Evolutionary conservation across 2,329 filamentous ascomycete genomes (phyloP).

Genomic region (Parascedosporium putredinis): DNA sequence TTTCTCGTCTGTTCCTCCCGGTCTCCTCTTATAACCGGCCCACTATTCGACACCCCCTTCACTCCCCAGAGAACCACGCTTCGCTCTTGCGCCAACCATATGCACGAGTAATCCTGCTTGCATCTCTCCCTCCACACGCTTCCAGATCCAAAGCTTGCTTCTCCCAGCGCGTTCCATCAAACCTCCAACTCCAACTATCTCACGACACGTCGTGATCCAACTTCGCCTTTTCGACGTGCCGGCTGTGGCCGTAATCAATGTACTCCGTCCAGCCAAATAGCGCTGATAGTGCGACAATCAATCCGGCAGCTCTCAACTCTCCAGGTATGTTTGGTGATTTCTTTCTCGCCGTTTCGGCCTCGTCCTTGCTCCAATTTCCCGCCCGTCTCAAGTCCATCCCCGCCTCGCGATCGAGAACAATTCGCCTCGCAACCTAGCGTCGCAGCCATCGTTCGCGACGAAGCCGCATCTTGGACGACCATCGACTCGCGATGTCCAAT

Average conservation of each 20-base stretch:
- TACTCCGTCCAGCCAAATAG: conserved; percentile 44
- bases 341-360: conserved; percentile 10
- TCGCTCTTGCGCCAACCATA: conserved; percentile 35
- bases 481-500: too few species aligned
- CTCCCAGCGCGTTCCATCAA: conserved; percentile 16
- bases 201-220: conserved; percentile 51
- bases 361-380: background rate
- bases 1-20: background rate
- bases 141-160: conserved; percentile 18
- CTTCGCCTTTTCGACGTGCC: conserved; percentile 26
- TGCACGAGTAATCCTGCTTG: conserved; percentile 36
- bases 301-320: conserved; percentile 75
- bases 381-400: too few species aligned
- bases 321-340: conserved; percentile 46
- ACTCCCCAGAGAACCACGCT: conserved; percentile 6
- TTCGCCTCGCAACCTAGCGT: background rate
- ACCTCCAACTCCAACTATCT: conserved; percentile 43
- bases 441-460: background rate
- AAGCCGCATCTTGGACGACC: background rate
- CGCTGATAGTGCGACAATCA: conserved; percentile 81
- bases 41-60: conserved; percentile 7
- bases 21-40: conserved; percentile 8
- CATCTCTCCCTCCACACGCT: conserved; percentile 32
- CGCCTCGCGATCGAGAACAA: too few species aligned
- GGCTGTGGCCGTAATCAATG: conserved; percentile 22